These are phyloP conservation scores for Phoma herbarum DNA, from an alignment of 2,329 filamentous ascomycete species.

Conservation along the genomic window DNA sequence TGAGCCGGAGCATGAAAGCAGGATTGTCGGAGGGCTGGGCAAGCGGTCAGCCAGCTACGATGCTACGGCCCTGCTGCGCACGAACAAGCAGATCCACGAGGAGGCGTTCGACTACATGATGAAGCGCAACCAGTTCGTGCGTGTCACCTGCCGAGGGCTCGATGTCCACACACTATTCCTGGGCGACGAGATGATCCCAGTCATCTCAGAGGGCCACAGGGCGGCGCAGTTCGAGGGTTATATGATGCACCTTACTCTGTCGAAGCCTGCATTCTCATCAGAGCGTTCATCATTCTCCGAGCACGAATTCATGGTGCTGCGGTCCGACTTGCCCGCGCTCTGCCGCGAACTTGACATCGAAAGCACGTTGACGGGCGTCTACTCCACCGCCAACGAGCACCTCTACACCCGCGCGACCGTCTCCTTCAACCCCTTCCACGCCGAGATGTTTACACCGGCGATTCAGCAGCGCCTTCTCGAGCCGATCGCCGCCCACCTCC, in stretches of 20 bases:
- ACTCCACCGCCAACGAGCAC: slow-evolving; percentile 33
- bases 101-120: slow-evolving; percentile 42
- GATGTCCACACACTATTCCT: slow-evolving; percentile 33
- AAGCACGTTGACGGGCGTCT: slow-evolving; percentile 36
- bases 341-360: slow-evolving; percentile 38
- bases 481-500: slow-evolving; percentile 31
- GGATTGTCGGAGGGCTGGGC: slow-evolving; percentile 28
- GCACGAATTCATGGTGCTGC: slow-evolving; percentile 36
- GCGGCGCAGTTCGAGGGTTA: slow-evolving; percentile 34
- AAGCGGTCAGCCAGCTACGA: slow-evolving; percentile 31
- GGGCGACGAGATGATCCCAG: slow-evolving; percentile 29
- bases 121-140: slow-evolving; percentile 41
- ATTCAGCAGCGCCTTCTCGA: slow-evolving; percentile 33
- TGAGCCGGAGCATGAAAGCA: slow-evolving; percentile 28
- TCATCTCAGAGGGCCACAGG: slow-evolving; percentile 30
- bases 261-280: slow-evolving; percentile 29
- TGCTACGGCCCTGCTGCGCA: slow-evolving; percentile 33
- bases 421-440: slow-evolving; percentile 27
- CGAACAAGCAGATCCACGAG: slow-evolving; percentile 40
- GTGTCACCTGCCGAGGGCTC: slow-evolving; percentile 36
- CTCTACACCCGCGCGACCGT: slow-evolving; percentile 29
- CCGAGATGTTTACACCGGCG: slow-evolving; percentile 28
- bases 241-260: slow-evolving; percentile 40
- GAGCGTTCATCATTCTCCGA: slow-evolving; percentile 30
- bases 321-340: slow-evolving; percentile 34